These are phyloP conservation scores for Colletotrichum ledebouriae DNA, from an alignment of 2,329 filamentous ascomycete genomes.

Conservation along the genomic window DNA sequence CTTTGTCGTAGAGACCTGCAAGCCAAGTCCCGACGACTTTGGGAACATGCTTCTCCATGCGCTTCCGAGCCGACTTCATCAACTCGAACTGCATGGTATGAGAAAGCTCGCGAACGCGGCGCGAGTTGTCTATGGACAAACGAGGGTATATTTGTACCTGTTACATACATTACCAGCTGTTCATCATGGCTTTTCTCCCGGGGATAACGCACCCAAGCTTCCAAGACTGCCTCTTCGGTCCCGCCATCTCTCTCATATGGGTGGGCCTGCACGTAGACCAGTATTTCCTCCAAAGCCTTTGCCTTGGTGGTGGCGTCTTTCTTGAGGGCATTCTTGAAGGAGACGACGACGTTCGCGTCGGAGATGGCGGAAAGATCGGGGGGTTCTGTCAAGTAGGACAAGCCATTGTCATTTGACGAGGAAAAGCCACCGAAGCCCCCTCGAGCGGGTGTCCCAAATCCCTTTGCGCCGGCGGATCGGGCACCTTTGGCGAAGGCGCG, in stretches of 20 bases:
- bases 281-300: slow-evolving; percentile 89
- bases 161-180: slow-evolving; percentile 54
- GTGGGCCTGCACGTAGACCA: slow-evolving; percentile 71
- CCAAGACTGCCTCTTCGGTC: slow-evolving; percentile 84
- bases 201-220: slow-evolving; percentile 80
- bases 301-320: slow-evolving; percentile 93
- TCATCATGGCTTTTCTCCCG: slow-evolving; percentile 47
- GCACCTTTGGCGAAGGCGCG: slow-evolving; percentile 39
- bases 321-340: slow-evolving; percentile 93
- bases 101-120: slow-evolving; percentile 87
- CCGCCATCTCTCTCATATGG: slow-evolving; percentile 69
- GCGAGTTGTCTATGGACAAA: slow-evolving; percentile 88
- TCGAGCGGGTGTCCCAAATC: slow-evolving; percentile 33
- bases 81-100: slow-evolving; percentile 79
- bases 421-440: slow-evolving; percentile 58
- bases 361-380: slow-evolving; percentile 83
- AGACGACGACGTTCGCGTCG: slow-evolving; percentile 85
- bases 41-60: slow-evolving; percentile 84
- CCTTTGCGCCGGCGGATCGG: slow-evolving; percentile 38
- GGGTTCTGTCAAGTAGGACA: slow-evolving; percentile 91
- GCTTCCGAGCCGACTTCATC: slow-evolving; percentile 77
- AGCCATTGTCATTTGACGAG: slow-evolving; percentile 59
- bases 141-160: slow-evolving; percentile 90
- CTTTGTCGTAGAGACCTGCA: slow-evolving; percentile 87
- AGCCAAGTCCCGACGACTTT: slow-evolving; percentile 90